Evolutionary conservation across 2,329 filamentous ascomycete species (phyloP), one percentile per base, ranked within the genome.

Genomic region (Penicillium concentricum): DNA sequence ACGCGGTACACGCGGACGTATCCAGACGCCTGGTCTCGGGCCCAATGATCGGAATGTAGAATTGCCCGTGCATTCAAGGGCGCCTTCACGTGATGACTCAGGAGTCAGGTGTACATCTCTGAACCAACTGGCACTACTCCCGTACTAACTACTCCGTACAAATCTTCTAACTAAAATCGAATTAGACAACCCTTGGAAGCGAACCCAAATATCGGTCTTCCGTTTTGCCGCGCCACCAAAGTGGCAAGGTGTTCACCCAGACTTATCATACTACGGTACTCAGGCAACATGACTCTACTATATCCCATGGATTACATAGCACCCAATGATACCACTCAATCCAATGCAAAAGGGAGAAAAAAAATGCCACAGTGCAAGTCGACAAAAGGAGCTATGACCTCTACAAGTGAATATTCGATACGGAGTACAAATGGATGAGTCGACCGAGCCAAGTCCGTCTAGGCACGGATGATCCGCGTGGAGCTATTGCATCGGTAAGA

Each of bases 391-490:
- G 51, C 34, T 54, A 30, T 48, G 51, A 42, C 39, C 30, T 30
- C 28, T 51, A 15, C 41, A 51, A 54, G 50, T 54, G 57, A 60
- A 46, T 56, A 39, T 20, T 30, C 15, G 44, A 38, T 30, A 38
- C 45, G 32, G 15, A 13, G 30, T 12, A 35, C 32, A 34, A 57
- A 53, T 61, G 37, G 61, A 63, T 46, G 47, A 61, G 62, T 64
- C 61, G 56, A 38, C 53, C 51, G 48, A 44, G 55, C 56, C 55
- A 53, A 62, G 59, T 34, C 57, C 46, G 30, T 28, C 48, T 26
- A 50, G 28, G 56, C 42, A 51, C 45, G 39, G 41, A 60, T 61
- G 59, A 61, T 63, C 59, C 52, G 48, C 57, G 54, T 53, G 39
- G 50, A 61, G 57, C 54, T 54, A 60, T 51, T 50, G 34, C 47